A percentile compares a stretch with the other conserved stretches of the same genome.
Evolutionary conservation across 2,329 filamentous ascomycete species (phyloP).

Genomic region (Orbilia javanica): DNA sequence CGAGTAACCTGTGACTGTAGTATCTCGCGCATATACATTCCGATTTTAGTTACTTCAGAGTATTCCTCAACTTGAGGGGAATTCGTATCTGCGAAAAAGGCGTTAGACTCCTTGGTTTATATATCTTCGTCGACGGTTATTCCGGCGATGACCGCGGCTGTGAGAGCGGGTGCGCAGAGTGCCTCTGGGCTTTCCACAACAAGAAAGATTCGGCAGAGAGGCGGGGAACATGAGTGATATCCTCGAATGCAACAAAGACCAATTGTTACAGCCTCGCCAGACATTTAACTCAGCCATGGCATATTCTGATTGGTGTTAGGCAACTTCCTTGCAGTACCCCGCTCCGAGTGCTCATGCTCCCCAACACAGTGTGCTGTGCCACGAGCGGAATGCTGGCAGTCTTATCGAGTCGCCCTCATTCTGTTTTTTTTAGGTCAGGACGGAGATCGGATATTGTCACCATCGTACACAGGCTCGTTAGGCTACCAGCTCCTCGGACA

Average conservation of each 20-base stretch:
- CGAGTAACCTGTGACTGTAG: background rate
- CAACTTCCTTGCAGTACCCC: background rate
- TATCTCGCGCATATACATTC: background rate
- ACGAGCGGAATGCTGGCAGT: background rate
- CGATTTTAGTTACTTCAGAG: background rate
- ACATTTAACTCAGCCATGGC: background rate
- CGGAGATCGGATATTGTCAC: background rate
- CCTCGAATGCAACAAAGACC: background rate
- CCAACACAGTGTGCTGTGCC: background rate
- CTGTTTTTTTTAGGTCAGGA: background rate
- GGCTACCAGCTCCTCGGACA: background rate
- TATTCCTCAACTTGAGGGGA: background rate
- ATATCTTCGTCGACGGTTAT: too few species aligned
- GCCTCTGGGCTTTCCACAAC: too few species aligned
- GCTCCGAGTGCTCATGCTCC: background rate
- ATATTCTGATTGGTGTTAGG: background rate
- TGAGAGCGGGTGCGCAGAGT: too few species aligned
- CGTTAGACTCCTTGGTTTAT: too few species aligned
- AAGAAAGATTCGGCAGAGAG: background rate
- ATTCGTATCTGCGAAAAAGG: too few species aligned
- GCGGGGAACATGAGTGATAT: background rate
- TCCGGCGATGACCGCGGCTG: too few species aligned
- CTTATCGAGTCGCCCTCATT: background rate
- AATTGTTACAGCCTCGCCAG: background rate
- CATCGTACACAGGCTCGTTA: background rate